Conservation (phyloP, 192 early-diverging fungal species). For the Lunasporangiospora selenospora region DNA sequence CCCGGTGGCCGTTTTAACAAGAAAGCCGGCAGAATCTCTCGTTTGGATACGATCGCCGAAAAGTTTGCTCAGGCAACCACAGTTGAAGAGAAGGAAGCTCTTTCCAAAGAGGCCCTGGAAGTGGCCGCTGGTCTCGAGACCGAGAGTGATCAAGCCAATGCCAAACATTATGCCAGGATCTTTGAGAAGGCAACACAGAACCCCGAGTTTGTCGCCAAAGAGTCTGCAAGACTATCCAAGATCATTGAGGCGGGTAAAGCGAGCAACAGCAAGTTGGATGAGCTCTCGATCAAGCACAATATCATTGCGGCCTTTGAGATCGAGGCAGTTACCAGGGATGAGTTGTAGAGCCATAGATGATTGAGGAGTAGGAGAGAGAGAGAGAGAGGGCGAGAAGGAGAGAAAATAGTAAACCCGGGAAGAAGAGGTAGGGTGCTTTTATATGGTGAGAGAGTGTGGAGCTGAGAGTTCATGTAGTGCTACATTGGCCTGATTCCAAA, state of each 20-base stretch:
- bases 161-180: constrained; percentile 86
- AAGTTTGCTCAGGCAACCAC: constrained; percentile 64
- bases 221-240: constrained; percentile 77
- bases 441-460: no score
- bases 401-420: no score
- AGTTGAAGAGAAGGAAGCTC: constrained; percentile 48
- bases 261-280: constrained; percentile 74
- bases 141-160: constrained; percentile 24
- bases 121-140: constrained; percentile 47
- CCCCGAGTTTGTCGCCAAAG: constrained; percentile 74
- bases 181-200: constrained; percentile 82
- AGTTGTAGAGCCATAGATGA: no score
- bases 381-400: no score
- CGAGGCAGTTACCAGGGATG: background rate
- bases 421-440: no score
- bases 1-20: constrained; percentile 65
- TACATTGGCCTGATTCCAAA: no score
- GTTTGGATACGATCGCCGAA: constrained; percentile 58
- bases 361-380: no score
- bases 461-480: no score
- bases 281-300: constrained; percentile 83
- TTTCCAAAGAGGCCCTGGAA: constrained; percentile 53
- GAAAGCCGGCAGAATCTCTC: constrained; percentile 64
- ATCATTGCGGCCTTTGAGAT: constrained; percentile 64
- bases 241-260: constrained; percentile 70